Evolutionary conservation across 805 yeast genomes (phyloP).

Genomic region (Yarrowia sp.): DNA sequence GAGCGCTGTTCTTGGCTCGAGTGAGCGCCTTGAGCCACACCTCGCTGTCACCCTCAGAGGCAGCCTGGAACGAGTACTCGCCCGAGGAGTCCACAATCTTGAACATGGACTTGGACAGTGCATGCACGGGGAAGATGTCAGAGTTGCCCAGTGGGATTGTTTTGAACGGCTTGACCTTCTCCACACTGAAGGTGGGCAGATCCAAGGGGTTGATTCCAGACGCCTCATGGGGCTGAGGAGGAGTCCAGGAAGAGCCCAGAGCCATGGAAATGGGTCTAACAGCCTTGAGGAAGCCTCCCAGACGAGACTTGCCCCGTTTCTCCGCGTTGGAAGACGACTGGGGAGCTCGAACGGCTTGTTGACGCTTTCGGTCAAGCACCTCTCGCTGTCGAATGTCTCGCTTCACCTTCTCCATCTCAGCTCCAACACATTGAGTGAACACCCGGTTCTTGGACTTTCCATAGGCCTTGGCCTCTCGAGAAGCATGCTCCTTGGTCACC

Average conservation of each 20-base stretch:
- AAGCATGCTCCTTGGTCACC: conserved; percentile 53
- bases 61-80: conserved; percentile 72
- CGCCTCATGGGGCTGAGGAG: conserved; percentile 27
- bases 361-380: conserved; percentile 44
- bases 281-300: conserved; percentile 52
- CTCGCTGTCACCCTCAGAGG: conserved; percentile 64
- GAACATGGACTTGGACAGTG: conserved; percentile 48
- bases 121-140: conserved; percentile 36
- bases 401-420: conserved; percentile 60
- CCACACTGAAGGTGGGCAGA: conserved; percentile 19
- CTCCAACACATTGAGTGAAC: conserved; percentile 56
- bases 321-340: conserved; percentile 32
- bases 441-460: conserved; percentile 52
- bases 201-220: conserved; percentile 27
- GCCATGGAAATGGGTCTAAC: conserved; percentile 54
- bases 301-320: conserved; percentile 46
- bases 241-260: conserved; percentile 41
- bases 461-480: conserved; percentile 54
- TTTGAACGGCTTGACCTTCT: conserved; percentile 32
- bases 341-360: conserved; percentile 32
- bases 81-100: conserved; percentile 56
- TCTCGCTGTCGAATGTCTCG: conserved; percentile 61
- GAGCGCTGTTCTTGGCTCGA: conserved; percentile 45
- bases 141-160: conserved; percentile 29
- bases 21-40: conserved; percentile 67